Base-by-base conservation (phyloP, 1,284 basidiomycete genomes). In the Inonotus hispidus region DNA sequence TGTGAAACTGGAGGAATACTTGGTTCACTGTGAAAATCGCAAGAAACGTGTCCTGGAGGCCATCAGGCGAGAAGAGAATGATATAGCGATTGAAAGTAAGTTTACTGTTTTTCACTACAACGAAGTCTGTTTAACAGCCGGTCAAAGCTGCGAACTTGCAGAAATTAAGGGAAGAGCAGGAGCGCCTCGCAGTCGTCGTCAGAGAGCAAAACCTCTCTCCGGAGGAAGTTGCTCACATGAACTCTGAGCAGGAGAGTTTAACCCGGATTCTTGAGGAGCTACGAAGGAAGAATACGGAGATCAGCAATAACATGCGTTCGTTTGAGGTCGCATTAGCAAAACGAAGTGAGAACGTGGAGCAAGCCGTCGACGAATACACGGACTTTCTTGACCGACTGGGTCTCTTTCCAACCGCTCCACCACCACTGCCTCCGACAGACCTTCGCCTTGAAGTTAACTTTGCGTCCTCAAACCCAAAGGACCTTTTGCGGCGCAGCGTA, bases 171-270 rank as follows among this genome's bases (percentile, higher is more conserved):
- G 72, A 73, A 35, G 88, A 93, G 66, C 81, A 88, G 62, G 75
- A 75, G n/a, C 79, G 80, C 60, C 77, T 92, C 25, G 73, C 77
- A 8, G 78, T 81, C 1, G 81, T 90, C 11, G 90, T 95, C 21
- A 84, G 85, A 66, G 83, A 79, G 41, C 93, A 95, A 71, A 94
- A 95, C 69, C 79, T 95, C 35, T 82, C 88, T 0, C 88, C 88
- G 0, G 91, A 94, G 70, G 92, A 95, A 73, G 91, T 93, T 46
- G 75, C 82, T 53, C 84, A 85, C 38, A 95, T 95, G 92, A 94
- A 87, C 66, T 85, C 84, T 14, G 92, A 94, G 65, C 88, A 91
- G 65, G 90, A 93, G 68, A 82, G 77, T 21, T 77, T 95, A 23
- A 75, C 79, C 29, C 84, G 79, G 64, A 88, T 78, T 69, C 73